phyloP scores from a whole-genome alignment of 495 filamentous ascomycete genomes.

The Lasiosphaeriaceae sp. region DNA sequence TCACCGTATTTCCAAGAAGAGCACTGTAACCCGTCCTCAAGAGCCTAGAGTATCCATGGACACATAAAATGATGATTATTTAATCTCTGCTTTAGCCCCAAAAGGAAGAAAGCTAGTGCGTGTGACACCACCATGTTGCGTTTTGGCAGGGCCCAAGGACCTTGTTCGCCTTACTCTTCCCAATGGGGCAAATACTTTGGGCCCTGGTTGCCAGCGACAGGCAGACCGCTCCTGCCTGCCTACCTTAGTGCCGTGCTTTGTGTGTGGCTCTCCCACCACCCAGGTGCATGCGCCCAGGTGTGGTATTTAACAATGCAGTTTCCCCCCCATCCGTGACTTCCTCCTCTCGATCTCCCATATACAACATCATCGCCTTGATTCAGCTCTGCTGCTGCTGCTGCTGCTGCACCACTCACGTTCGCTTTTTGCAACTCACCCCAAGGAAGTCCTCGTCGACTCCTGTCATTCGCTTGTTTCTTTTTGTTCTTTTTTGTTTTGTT shows the following conservation, averaged over 20 bases:
- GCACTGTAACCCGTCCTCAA: no score
- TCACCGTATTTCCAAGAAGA: no score
- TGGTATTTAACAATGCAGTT: slow-evolving; percentile 33
- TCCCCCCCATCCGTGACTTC: slow-evolving; percentile 29
- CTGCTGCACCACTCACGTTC: slow-evolving; percentile 42
- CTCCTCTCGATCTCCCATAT: slow-evolving; percentile 28
- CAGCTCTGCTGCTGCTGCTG: slow-evolving; percentile 37
- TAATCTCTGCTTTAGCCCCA: neutral
- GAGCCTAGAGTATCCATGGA: no score
- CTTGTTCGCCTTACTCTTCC: slow-evolving; percentile 18
- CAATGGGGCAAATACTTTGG: slow-evolving; percentile 18
- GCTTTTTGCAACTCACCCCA: slow-evolving; percentile 42
- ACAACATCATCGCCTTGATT: slow-evolving; percentile 28
- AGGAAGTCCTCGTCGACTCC: slow-evolving; percentile 64
- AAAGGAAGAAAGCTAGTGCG: slow-evolving; percentile 5
- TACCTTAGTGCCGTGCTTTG: neutral
- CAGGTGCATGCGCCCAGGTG: slow-evolving; percentile 3
- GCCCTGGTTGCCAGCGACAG: neutral
- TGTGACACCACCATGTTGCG: neutral
- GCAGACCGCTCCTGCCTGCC: neutral
- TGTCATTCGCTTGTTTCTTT: slow-evolving; percentile 56
- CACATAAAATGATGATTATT: neutral
- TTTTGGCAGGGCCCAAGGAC: slow-evolving; percentile 2
- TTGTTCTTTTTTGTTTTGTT: slow-evolving; percentile 43
- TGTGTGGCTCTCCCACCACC: slow-evolving; percentile 2